Evolutionary conservation across 2,329 filamentous ascomycete species (phyloP).

Genomic region (Pyricularia grisea): DNA sequence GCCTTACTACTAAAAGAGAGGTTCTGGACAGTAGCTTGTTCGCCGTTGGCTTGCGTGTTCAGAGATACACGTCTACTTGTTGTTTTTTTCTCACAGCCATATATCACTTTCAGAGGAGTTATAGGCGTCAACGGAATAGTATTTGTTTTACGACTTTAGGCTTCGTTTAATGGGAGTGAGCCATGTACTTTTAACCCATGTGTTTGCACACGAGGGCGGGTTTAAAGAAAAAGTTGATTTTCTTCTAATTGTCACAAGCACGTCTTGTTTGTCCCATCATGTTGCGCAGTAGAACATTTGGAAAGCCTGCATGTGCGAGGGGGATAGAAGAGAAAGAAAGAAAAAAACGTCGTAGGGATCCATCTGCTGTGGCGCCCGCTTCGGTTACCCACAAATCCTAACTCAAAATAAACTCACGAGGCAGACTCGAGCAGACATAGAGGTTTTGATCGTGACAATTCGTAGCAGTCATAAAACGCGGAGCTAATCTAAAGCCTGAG

Average conservation of each 20-base stretch:
- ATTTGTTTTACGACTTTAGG: background rate
- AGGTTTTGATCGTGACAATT: conserved; percentile 4
- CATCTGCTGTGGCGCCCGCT: background rate
- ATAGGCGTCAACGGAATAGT: background rate
- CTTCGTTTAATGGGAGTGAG: background rate
- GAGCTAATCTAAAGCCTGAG: conserved; percentile 5
- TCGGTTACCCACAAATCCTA: background rate
- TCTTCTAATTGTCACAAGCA: background rate
- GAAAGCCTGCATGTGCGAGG: background rate
- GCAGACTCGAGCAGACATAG: background rate
- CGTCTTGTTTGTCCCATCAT: background rate
- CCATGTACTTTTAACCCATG: background rate
- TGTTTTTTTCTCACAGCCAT: background rate
- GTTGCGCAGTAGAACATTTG: background rate
- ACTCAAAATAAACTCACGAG: background rate
- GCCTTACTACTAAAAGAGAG: background rate
- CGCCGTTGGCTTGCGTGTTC: background rate
- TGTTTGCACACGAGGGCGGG: background rate
- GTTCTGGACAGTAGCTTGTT: background rate
- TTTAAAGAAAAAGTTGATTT: background rate
- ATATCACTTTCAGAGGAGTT: background rate
- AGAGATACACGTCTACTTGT: background rate
- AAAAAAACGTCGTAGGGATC: background rate
- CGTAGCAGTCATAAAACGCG: background rate
- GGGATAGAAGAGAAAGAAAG: too few relatives aligned